phyloP scores from a whole-genome alignment of 169 alveolate genomes.

The Eimeria sp. region DNA sequence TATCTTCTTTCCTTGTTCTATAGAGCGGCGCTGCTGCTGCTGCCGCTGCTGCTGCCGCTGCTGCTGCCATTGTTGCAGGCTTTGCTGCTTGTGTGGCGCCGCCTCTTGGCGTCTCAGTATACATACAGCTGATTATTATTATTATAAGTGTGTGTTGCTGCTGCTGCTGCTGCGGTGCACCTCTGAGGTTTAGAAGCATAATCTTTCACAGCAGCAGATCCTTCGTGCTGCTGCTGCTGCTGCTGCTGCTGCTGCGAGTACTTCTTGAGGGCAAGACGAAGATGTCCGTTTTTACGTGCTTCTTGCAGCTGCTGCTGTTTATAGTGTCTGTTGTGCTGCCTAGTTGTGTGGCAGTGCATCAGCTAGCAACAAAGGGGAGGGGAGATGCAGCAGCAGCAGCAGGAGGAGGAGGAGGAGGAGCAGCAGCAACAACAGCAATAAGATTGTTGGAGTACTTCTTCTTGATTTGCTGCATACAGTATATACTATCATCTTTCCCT shows the following conservation, averaged over 20 bases:
- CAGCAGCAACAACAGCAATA: conserved; percentile 6
- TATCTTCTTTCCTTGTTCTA: neutral
- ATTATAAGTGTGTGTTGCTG: neutral
- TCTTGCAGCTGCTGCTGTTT: conserved; percentile 8
- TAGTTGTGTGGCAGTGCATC: conserved; percentile 1
- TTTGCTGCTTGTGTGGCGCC: too few species aligned
- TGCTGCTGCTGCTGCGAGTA: neutral
- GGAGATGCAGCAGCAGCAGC: neutral
- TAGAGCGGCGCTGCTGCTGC: neutral
- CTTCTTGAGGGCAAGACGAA: neutral
- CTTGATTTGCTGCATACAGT: conserved; percentile 12
- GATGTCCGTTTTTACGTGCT: neutral
- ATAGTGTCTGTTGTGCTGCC: neutral
- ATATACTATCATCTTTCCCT: neutral
- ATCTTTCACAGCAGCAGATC: neutral
- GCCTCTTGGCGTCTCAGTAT: neutral
- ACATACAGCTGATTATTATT: neutral
- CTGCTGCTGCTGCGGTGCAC: neutral
- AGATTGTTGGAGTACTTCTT: conserved; percentile 14
- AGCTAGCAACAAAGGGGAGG: neutral
- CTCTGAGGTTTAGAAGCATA: neutral
- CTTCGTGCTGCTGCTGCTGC: neutral
- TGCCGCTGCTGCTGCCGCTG: conserved; percentile 30
- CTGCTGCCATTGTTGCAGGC: neutral
- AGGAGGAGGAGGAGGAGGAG: neutral